These are phyloP conservation scores for Podospora tetraspora DNA, from an alignment of 495 filamentous ascomycete species.

Conservation along the genomic window DNA sequence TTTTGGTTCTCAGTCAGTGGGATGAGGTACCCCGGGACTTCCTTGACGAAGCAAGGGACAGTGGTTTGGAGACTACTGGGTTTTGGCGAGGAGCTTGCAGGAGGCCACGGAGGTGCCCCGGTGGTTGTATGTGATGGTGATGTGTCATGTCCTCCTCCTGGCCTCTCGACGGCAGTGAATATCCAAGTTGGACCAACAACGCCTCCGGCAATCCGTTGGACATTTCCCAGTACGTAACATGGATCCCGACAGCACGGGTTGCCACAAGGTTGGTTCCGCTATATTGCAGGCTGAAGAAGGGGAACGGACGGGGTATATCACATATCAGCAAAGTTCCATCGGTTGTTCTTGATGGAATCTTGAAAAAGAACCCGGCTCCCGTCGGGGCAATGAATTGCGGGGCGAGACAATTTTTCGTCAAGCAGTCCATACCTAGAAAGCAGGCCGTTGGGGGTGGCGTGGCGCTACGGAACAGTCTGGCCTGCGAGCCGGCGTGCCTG, in stretches of 20 bases:
- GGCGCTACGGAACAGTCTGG: not conserved
- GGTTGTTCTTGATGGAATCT: not conserved
- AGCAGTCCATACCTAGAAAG: too few relatives aligned
- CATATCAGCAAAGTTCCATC: not conserved
- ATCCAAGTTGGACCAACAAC: not conserved
- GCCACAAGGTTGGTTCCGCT: not conserved
- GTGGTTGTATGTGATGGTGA: not conserved
- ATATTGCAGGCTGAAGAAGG: not conserved
- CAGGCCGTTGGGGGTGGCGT: not conserved
- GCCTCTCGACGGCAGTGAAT: not conserved
- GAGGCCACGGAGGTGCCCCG: too few relatives aligned
- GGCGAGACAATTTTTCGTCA: not conserved
- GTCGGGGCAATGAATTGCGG: not conserved
- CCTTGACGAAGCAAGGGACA: too few relatives aligned
- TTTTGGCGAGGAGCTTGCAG: too few relatives aligned
- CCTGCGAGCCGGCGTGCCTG: not conserved
- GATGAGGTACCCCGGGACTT: too few relatives aligned
- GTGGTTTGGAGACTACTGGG: too few relatives aligned
- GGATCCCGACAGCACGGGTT: not conserved
- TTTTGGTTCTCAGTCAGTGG: too few relatives aligned
- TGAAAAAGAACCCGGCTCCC: not conserved
- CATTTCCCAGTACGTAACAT: not conserved
- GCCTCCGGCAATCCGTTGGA: not conserved
- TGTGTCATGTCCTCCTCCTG: not conserved
- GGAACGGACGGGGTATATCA: not conserved